These are phyloP conservation scores for Chalciporus sphaerocephalus DNA, from an alignment of 768 basidiomycete genomes.

Conservation along the genomic window DNA sequence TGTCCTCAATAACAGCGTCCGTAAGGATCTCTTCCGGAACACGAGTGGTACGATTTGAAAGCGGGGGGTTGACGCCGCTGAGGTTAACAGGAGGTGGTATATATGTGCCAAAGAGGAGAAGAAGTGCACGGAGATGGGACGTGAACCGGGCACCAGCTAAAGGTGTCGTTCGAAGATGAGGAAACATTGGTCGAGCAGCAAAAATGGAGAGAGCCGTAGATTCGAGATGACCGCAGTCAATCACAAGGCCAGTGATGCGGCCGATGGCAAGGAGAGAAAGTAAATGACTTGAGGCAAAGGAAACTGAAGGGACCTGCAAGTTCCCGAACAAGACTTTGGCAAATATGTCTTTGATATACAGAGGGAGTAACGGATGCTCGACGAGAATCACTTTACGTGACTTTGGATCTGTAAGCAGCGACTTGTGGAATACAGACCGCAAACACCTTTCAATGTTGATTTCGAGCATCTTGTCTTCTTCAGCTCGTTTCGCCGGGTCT, in stretches of 20 bases:
- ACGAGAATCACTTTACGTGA: constrained; percentile 90
- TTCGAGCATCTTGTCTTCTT: constrained; percentile 71
- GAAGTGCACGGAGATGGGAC: constrained; percentile 72
- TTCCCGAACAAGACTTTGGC: constrained; percentile 87
- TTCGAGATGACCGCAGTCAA: constrained; percentile 92
- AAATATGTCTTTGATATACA: constrained; percentile 84
- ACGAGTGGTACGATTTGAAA: constrained; percentile 55
- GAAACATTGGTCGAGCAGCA: constrained; percentile 81
- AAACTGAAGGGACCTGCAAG: constrained; percentile 88
- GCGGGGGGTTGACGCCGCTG: constrained; percentile 58
- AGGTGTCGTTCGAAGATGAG: constrained; percentile 79
- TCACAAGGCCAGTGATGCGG: constrained; percentile 86
- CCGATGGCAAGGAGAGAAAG: constrained; percentile 83
- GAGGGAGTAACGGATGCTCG: constrained; percentile 83
- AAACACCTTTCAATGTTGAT: constrained; percentile 64
- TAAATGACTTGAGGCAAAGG: constrained; percentile 86
- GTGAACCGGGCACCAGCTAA: constrained; percentile 81
- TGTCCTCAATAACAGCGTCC: constrained; percentile 78
- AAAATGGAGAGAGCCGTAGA: constrained; percentile 86
- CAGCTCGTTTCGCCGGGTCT: constrained; percentile 54
- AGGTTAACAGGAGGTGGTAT: constrained; percentile 76
- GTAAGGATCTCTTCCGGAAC: constrained; percentile 80
- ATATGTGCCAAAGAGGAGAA: constrained; percentile 80
- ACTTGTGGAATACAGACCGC: constrained; percentile 82
- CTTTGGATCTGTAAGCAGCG: constrained; percentile 90